Evolutionary conservation across 768 basidiomycete species (phyloP), one percentile per base, ranked within the genome.

Genomic region (Leucosporidium yakuticum): DNA sequence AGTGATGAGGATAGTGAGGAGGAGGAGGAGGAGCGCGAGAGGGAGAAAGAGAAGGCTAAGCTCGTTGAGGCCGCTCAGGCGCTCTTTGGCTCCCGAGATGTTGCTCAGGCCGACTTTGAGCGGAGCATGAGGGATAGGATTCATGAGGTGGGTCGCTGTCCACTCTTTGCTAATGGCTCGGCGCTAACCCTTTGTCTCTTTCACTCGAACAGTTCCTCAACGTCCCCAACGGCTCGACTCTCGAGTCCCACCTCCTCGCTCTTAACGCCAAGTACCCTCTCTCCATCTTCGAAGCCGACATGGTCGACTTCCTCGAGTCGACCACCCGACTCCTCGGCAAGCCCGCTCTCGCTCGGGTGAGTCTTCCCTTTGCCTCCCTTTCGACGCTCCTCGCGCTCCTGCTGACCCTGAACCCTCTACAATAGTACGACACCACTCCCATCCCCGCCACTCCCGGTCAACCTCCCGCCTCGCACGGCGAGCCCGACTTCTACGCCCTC

Each of bases 61-160:
- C 60, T 73, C 5, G 65, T 71, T 51, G 68, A 68, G 39, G 62
- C 63, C 14, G 66, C 61, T 2, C 62, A n/a, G 56, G 32, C 49
- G 34, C 62, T 70, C 44, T 69, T 75, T 19, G 68, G 74, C 0
- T 32, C 58, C 14, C 14, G 69, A 56, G 69, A 73, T 36, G 80
- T 79, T 29, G 83, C 85, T 9, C 88, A 90, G 75, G 85, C 67
- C 4, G 89, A 90, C 74, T 92, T 85, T 74, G 86, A 84, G 74
- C 76, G 78, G 49, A 88, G 90, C 81, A 90, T 93, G 89, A 80
- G 81, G 60, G 86, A 86, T 65, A 80, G 90, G 58, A 77, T 90
- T 64, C 80, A 84, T 69, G 83, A 85, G 81, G 91, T 90, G 27
- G 19, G 68, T 21, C 23, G 56, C 48, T 32, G 2, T 17, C 14